These are phyloP conservation scores for Verticillium tricorpus DNA, from an alignment of 2,329 filamentous ascomycete genomes.

Conservation along the genomic window DNA sequence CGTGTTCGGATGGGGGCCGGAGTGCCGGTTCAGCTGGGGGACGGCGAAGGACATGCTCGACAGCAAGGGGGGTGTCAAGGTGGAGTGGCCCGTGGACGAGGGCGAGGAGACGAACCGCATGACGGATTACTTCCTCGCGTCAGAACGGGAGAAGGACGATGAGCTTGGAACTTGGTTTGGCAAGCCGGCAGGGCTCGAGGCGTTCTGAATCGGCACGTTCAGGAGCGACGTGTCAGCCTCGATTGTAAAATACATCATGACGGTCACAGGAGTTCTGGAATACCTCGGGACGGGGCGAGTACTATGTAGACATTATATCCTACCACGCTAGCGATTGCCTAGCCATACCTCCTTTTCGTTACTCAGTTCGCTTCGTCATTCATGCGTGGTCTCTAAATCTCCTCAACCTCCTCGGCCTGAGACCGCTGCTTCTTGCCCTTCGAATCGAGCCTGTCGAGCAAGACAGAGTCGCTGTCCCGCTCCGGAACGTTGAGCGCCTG, in stretches of 20 bases:
- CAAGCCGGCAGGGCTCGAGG: slow-evolving; percentile 60
- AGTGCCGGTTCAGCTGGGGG: slow-evolving; percentile 93
- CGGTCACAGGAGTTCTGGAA: neutral
- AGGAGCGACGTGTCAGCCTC: neutral
- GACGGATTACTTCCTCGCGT: slow-evolving; percentile 67
- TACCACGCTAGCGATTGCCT: slow-evolving; percentile 3
- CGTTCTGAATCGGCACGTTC: slow-evolving; percentile 48
- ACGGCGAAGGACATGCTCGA: slow-evolving; percentile 93
- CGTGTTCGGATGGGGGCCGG: slow-evolving; percentile 89
- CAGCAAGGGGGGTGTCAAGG: slow-evolving; percentile 62
- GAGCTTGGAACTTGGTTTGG: slow-evolving; percentile 84
- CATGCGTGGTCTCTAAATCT: slow-evolving; percentile 36
- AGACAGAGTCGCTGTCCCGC: slow-evolving; percentile 42
- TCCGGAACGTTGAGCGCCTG: slow-evolving; percentile 75
- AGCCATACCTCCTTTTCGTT: neutral
- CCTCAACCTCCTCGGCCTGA: slow-evolving; percentile 54
- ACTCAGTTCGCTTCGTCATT: neutral
- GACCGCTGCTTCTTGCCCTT: slow-evolving; percentile 46
- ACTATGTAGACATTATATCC: slow-evolving; percentile 7
- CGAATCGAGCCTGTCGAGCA: slow-evolving; percentile 57
- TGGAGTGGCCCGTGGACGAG: slow-evolving; percentile 80
- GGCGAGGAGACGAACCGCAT: slow-evolving; percentile 64
- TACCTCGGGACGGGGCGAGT: neutral
- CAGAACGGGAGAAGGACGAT: slow-evolving; percentile 42
- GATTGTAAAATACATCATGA: neutral